Conservation (phyloP, 2,329 filamentous ascomycete species). For the Cladosporium sp. region DNA sequence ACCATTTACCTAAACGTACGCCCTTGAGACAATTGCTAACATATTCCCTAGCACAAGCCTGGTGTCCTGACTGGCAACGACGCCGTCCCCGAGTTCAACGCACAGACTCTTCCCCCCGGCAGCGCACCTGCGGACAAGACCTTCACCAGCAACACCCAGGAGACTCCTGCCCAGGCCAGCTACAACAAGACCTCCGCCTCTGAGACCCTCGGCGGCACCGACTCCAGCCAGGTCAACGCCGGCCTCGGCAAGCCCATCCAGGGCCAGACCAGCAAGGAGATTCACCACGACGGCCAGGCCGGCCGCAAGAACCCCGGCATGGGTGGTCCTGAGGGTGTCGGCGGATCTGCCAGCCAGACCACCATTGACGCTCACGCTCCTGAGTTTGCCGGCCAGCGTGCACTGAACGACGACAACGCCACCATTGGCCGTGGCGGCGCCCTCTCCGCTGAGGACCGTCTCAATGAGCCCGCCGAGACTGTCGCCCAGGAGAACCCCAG, state of each 20-base stretch:
- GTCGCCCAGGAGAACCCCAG: conserved; percentile 24
- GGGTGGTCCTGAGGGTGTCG: conserved; percentile 42
- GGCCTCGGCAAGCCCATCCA: conserved; percentile 49
- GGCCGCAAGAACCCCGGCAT: conserved; percentile 37
- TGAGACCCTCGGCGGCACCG: conserved; percentile 47
- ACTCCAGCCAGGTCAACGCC: conserved; percentile 49
- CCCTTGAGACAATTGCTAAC: conserved; percentile 9
- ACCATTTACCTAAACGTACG: neutral
- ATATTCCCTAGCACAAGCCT: conserved; percentile 53
- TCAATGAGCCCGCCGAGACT: conserved; percentile 28
- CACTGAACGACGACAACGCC: conserved; percentile 26
- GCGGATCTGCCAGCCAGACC: conserved; percentile 24
- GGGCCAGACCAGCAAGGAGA: conserved; percentile 46
- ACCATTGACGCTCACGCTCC: conserved; percentile 22
- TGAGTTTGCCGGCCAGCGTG: conserved; percentile 31
- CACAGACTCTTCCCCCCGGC: conserved; percentile 57
- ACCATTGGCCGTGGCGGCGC: conserved; percentile 31
- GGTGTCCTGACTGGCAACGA: conserved; percentile 59
- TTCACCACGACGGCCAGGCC: conserved; percentile 32
- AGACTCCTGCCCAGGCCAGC: conserved; percentile 39
- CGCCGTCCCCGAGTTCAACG: conserved; percentile 57
- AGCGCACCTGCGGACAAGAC: conserved; percentile 52
- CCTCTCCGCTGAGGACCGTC: conserved; percentile 31
- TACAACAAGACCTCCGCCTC: conserved; percentile 39
- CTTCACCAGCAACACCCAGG: conserved; percentile 40